Conservation (phyloP, 345 rosid species). For the Psidium friedrichsthalianum region DNA sequence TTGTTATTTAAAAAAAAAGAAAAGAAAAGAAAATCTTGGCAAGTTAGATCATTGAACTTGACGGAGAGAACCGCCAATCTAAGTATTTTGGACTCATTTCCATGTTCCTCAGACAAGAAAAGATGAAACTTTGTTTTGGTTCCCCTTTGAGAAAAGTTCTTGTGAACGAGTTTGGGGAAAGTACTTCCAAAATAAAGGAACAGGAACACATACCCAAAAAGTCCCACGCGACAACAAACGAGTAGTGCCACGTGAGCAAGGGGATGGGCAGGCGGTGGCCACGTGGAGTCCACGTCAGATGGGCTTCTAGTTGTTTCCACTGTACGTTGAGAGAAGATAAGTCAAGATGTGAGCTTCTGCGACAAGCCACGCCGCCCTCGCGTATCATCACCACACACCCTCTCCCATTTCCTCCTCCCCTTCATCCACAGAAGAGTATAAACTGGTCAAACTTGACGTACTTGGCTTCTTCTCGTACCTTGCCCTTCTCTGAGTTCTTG, state of each 20-base stretch:
- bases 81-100: neutral
- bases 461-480: neutral
- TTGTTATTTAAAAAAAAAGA: neutral
- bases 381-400: neutral
- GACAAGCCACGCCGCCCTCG: constrained; percentile 5
- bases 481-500: neutral
- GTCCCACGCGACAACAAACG: neutral
- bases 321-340: constrained; percentile 12
- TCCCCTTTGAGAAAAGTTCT: neutral
- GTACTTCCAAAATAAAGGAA: neutral
- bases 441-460: neutral
- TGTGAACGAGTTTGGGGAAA: neutral
- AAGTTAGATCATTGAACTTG: neutral
- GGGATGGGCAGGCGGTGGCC: neutral
- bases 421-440: neutral
- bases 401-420: neutral
- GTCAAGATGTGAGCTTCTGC: constrained; percentile 16
- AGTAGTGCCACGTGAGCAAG: neutral
- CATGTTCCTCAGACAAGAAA: neutral
- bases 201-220: neutral
- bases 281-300: constrained; percentile 4
- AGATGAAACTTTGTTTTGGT: neutral
- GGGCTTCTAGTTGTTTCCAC: constrained; percentile 7
- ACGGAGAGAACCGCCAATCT: neutral
- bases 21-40: neutral